phyloP scores from a whole-genome alignment of 768 basidiomycete species.

The Agaricus blazei region DNA sequence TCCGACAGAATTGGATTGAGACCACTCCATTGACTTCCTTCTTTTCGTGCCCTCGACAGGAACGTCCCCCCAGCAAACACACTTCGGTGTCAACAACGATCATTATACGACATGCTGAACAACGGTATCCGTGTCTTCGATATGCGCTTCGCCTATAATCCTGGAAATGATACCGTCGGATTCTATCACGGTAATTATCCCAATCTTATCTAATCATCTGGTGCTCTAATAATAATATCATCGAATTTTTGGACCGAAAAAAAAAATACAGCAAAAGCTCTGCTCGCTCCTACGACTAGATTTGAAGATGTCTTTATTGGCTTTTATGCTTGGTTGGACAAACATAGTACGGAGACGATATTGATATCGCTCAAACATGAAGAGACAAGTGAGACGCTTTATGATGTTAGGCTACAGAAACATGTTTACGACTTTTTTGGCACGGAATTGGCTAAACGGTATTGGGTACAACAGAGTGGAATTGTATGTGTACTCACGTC shows the following conservation, averaged over 20 bases:
- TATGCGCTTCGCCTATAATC: conserved; percentile 42
- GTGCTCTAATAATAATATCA: background rate
- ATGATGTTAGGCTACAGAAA: conserved; percentile 36
- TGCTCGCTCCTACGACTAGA: conserved; percentile 39
- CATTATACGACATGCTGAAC: conserved; percentile 40
- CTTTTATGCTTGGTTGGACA: conserved; percentile 45
- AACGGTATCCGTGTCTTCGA: conserved; percentile 49
- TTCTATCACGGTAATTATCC: conserved; percentile 37
- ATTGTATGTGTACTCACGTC: conserved; percentile 20
- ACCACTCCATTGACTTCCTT: background rate
- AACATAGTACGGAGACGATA: conserved; percentile 46
- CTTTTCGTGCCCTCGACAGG: background rate
- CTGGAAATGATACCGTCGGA: conserved; percentile 45
- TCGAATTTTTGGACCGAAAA: too few species aligned
- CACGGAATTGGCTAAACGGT: conserved; percentile 30
- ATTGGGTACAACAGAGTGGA: conserved; percentile 45
- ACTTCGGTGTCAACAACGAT: conserved; percentile 42
- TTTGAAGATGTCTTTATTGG: conserved; percentile 48
- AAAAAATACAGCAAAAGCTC: conserved; percentile 25
- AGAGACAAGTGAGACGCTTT: conserved; percentile 37
- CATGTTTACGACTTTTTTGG: conserved; percentile 36
- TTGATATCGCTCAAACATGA: conserved; percentile 48
- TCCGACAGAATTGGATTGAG: background rate
- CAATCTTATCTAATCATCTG: background rate
- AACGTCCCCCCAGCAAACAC: conserved; percentile 28